phyloP scores from a whole-genome alignment of 106 monocot species.

The Vanilla planifolia region DNA sequence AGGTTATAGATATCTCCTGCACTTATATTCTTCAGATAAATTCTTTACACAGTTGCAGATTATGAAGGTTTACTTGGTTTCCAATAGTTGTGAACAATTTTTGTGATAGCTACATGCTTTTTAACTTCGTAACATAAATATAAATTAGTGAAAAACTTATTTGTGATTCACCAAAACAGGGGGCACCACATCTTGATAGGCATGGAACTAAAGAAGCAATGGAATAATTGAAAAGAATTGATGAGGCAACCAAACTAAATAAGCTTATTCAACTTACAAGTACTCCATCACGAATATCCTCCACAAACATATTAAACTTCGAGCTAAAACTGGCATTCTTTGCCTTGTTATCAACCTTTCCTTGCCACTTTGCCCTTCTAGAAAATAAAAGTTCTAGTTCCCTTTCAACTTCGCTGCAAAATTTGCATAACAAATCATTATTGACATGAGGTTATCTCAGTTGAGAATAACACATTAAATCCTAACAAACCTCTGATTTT shows the following conservation, averaged over 20 bases:
- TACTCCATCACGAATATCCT: slow-evolving; percentile 98
- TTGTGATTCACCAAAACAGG: too few species aligned
- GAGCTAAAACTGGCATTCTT: slow-evolving; percentile 41
- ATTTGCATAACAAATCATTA: not conserved
- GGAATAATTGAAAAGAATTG: not conserved
- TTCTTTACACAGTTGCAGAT: too few species aligned
- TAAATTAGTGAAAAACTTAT: too few species aligned
- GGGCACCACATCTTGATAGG: too few species aligned
- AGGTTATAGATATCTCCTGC: too few species aligned
- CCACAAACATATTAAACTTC: slow-evolving; percentile 89
- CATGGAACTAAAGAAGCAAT: not conserved
- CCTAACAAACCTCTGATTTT: slow-evolving; percentile 59
- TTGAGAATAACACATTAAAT: not conserved
- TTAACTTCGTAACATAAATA: too few species aligned
- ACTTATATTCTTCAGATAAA: too few species aligned
- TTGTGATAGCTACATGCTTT: too few species aligned
- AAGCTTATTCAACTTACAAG: slow-evolving; percentile 56
- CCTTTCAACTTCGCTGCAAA: slow-evolving; percentile 86
- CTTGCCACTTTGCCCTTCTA: slow-evolving; percentile 43
- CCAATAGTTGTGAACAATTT: too few species aligned
- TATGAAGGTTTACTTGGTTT: too few species aligned
- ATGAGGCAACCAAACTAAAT: not conserved
- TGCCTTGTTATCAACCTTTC: slow-evolving; percentile 45
- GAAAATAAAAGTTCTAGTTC: slow-evolving; percentile 85
- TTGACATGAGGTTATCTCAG: not conserved